A percentile compares a stretch with the other conserved stretches of the same genome.
Evolutionary conservation across 2,329 filamentous ascomycete genomes (phyloP).

Genomic region (Paraphaeosphaeria minitans): DNA sequence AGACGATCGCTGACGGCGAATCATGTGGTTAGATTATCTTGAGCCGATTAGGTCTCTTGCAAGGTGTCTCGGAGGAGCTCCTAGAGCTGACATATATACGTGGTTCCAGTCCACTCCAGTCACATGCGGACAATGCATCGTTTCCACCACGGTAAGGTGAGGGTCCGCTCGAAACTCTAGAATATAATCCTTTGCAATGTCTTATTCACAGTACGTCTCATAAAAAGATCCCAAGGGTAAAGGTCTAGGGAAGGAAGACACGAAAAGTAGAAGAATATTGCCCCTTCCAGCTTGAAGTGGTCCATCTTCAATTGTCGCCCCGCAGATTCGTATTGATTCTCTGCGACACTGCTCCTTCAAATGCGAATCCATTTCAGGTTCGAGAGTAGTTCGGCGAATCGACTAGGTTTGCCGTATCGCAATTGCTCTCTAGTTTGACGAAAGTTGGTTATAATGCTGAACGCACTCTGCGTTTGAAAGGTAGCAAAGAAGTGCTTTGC

Average conservation of each 20-base stretch:
- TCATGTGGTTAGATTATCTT: too few relatives aligned
- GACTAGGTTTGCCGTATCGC: background rate
- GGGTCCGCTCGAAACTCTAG: too few relatives aligned
- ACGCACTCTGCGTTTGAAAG: background rate
- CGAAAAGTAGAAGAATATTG: too few relatives aligned
- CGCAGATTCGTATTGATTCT: background rate
- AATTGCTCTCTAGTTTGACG: background rate
- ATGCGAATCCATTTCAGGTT: background rate
- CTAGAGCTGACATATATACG: too few relatives aligned
- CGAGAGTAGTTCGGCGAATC: background rate
- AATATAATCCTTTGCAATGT: too few relatives aligned
- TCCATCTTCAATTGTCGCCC: background rate
- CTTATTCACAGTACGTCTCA: background rate
- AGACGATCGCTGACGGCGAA: background rate
- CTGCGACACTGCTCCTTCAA: background rate
- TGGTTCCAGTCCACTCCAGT: too few relatives aligned
- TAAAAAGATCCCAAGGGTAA: too few relatives aligned
- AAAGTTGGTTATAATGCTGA: background rate
- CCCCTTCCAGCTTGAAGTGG: background rate
- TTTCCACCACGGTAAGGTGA: too few relatives aligned
- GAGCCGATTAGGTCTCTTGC: too few relatives aligned
- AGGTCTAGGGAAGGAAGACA: background rate
- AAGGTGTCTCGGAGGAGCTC: too few relatives aligned
- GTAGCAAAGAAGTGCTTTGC: background rate
- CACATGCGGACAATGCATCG: too few relatives aligned